These are phyloP conservation scores for Penicillium thymicola DNA, from an alignment of 2,329 filamentous ascomycete genomes.

Conservation along the genomic window DNA sequence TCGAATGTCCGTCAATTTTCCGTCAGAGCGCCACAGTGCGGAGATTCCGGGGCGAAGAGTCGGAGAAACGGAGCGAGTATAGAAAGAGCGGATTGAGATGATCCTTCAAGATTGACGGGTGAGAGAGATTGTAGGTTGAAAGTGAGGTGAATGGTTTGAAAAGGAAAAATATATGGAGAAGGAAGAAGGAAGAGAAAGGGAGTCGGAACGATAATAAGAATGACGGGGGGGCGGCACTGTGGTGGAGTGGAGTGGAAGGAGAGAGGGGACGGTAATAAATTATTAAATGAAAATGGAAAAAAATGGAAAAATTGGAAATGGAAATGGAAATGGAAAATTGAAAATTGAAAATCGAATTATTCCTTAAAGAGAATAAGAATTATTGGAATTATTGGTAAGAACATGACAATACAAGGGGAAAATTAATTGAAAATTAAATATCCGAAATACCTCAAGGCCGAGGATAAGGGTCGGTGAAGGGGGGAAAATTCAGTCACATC, in stretches of 20 bases:
- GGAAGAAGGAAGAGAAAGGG: slow-evolving; percentile 9
- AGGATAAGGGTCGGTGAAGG: slow-evolving; percentile 19
- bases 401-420: slow-evolving; percentile 13
- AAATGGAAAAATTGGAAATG: background rate
- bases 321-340: slow-evolving; percentile 16
- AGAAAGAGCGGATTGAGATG: slow-evolving; percentile 19
- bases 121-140: background rate
- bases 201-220: slow-evolving; percentile 28
- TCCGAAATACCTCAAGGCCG: slow-evolving; percentile 8
- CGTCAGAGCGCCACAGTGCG: slow-evolving; percentile 21
- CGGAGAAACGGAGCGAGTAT: slow-evolving; percentile 5
- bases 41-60: slow-evolving; percentile 8
- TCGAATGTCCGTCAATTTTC: slow-evolving; percentile 13
- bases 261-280: slow-evolving; percentile 23
- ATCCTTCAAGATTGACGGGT: slow-evolving; percentile 1
- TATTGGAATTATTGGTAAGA: slow-evolving; percentile 12
- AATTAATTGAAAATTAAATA: slow-evolving; percentile 1
- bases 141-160: background rate
- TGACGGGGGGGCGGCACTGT: slow-evolving; percentile 25
- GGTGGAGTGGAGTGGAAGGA: slow-evolving; percentile 24
- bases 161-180: slow-evolving; percentile 5
- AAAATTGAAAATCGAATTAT: slow-evolving; percentile 13
- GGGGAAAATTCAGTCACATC: slow-evolving; percentile 25
- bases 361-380: slow-evolving; percentile 7
- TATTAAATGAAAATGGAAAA: slow-evolving; percentile 17